phyloP scores from a whole-genome alignment of 371 early-diverging fungal genomes.

The Polyrhizophydium stewartii region DNA sequence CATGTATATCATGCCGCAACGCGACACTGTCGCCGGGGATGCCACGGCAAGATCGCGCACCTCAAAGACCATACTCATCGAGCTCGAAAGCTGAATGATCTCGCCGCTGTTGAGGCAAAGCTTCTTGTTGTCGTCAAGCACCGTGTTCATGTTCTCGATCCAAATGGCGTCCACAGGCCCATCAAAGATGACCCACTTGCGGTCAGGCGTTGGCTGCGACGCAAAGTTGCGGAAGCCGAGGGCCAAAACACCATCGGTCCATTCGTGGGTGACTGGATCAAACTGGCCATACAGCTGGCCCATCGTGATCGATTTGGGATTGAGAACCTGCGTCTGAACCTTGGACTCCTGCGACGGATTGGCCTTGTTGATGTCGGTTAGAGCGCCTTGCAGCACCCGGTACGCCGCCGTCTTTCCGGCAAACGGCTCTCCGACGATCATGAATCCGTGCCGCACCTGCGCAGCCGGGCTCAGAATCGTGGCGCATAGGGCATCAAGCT shows the following conservation, averaged over 20 bases:
- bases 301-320: conserved; percentile 57
- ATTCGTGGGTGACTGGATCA: conserved; percentile 51
- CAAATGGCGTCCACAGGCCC: conserved; percentile 55
- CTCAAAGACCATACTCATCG: conserved; percentile 56
- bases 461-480: too few species aligned
- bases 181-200: conserved; percentile 59
- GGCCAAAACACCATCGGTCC: conserved; percentile 56
- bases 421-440: conserved; percentile 50
- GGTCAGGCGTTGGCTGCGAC: conserved; percentile 37
- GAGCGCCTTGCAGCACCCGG: conserved; percentile 37
- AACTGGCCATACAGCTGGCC: conserved; percentile 55
- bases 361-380: conserved; percentile 39
- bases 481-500: too few species aligned
- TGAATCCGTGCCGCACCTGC: conserved; percentile 52
- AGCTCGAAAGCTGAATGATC: conserved; percentile 49
- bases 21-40: conserved; percentile 56
- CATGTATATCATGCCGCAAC: conserved; percentile 58
- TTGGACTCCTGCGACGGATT: conserved; percentile 32
- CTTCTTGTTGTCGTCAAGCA: conserved; percentile 56
- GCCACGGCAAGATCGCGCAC: conserved; percentile 47
- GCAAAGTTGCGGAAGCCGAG: conserved; percentile 45
- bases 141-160: conserved; percentile 62
- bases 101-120: conserved; percentile 56
- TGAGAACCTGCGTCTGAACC: conserved; percentile 33
- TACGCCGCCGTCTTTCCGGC: conserved; percentile 47